Evolutionary conservation across 495 filamentous ascomycete species (phyloP).

Genomic region (Thermothielavioides terrestris): DNA sequence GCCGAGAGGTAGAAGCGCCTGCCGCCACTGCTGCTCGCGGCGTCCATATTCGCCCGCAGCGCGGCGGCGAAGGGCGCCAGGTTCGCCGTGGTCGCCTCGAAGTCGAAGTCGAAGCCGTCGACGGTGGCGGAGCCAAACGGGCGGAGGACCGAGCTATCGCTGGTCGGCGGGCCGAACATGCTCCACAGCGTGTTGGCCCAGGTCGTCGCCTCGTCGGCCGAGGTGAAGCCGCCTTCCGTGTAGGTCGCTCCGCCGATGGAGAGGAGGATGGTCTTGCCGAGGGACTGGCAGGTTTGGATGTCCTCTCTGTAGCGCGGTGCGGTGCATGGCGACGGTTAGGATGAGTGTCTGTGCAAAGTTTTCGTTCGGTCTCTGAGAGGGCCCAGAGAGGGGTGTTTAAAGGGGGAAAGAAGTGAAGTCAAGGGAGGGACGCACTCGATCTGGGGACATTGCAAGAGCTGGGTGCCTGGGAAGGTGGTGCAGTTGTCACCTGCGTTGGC

Average conservation of each 20-base stretch:
- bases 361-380: no score
- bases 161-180: constrained; percentile 50
- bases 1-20: constrained; percentile 54
- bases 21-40: constrained; percentile 20
- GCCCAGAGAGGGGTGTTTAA: neutral
- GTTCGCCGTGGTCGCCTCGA: constrained; percentile 43
- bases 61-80: constrained; percentile 48
- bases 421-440: constrained; percentile 35
- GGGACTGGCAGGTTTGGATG: constrained; percentile 55
- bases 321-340: no score
- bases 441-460: constrained; percentile 52
- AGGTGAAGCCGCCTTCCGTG: constrained; percentile 52
- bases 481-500: constrained; percentile 51
- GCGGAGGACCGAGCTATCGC: constrained; percentile 32
- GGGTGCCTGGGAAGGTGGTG: constrained; percentile 46
- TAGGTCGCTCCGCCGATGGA: constrained; percentile 60
- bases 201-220: constrained; percentile 39
- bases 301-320: constrained; percentile 31
- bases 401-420: neutral
- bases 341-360: neutral
- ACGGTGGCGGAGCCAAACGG: constrained; percentile 57
- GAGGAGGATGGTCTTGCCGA: constrained; percentile 57
- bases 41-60: constrained; percentile 47
- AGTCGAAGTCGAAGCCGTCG: constrained; percentile 69
- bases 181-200: constrained; percentile 58